Conservation (phyloP, 805 yeast genomes). For the Yarrowia keelungensis region DNA sequence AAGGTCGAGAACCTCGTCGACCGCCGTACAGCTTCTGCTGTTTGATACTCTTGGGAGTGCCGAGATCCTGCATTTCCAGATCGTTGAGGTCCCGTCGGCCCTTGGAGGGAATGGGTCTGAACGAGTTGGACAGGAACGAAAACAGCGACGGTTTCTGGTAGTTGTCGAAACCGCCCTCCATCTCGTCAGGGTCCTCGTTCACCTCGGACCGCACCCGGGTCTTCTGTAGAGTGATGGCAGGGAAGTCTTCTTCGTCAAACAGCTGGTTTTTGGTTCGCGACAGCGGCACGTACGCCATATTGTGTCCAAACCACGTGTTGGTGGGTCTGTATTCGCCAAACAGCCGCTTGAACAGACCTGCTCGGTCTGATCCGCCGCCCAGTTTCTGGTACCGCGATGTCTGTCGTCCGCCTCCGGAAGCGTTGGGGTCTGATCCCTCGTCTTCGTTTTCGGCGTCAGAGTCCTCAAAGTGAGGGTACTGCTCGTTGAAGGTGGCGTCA, state of each 20-base stretch:
- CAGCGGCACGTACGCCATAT: conserved; percentile 27
- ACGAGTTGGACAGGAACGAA: conserved; percentile 27
- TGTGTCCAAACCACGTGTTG: conserved; percentile 23
- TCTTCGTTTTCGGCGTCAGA: conserved; percentile 16
- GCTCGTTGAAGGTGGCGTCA: conserved; percentile 23
- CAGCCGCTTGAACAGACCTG: conserved; percentile 19
- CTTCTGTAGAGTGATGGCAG: conserved; percentile 18
- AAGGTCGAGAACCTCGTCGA: conserved; percentile 14
- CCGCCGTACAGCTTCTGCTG: conserved; percentile 32
- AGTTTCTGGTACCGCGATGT: conserved; percentile 23
- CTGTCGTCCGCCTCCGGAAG: conserved; percentile 5
- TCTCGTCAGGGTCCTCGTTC: conserved; percentile 2
- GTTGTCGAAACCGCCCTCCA: conserved; percentile 28
- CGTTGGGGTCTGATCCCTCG: conserved; percentile 2
- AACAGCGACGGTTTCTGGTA: conserved; percentile 22
- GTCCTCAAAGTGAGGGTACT: conserved; percentile 28
- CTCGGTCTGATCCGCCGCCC: not conserved
- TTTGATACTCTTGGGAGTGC: conserved; percentile 35
- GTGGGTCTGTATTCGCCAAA: conserved; percentile 34
- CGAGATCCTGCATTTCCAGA: conserved; percentile 30
- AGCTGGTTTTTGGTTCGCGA: conserved; percentile 23
- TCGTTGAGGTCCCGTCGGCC: conserved; percentile 27
- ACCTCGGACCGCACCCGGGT: not conserved
- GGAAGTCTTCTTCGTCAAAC: conserved; percentile 33
- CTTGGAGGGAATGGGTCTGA: conserved; percentile 20